Evolutionary conservation across 2,329 filamentous ascomycete species (phyloP).

Genomic region (Proliferodiscus dingleyae): DNA sequence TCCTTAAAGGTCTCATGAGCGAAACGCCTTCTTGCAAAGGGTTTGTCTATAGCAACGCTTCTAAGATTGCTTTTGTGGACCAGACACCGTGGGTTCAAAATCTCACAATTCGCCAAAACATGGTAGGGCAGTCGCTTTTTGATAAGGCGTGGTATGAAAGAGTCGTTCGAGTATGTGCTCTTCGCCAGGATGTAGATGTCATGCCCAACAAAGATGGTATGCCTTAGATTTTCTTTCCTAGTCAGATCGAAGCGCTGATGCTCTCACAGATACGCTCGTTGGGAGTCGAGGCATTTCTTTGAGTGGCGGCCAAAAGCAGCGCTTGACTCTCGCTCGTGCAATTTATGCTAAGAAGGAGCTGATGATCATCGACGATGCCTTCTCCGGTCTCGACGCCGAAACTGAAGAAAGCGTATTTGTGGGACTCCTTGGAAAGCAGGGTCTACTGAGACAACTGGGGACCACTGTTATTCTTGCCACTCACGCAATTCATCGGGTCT

Average conservation of each 20-base stretch:
- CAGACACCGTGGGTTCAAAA: conserved; percentile 44
- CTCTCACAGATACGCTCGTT: not conserved
- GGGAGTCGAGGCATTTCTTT: conserved; percentile 28
- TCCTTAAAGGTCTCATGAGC: conserved; percentile 29
- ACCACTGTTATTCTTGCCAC: conserved; percentile 37
- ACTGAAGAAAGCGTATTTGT: conserved; percentile 23
- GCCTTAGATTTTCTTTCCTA: not conserved
- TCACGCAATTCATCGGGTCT: conserved; percentile 22
- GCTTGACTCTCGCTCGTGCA: conserved; percentile 56
- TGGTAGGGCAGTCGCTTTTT: conserved; percentile 36
- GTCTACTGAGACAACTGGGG: conserved; percentile 20
- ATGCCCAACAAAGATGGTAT: conserved; percentile 26
- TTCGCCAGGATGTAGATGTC: conserved; percentile 49
- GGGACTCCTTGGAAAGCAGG: conserved; percentile 16
- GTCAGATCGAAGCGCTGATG: conserved; percentile 18
- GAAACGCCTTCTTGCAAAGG: conserved; percentile 24
- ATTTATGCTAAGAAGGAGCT: conserved; percentile 32
- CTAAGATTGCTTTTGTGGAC: conserved; percentile 37
- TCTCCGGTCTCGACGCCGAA: conserved; percentile 26
- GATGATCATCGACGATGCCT: conserved; percentile 28
- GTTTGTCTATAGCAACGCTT: conserved; percentile 18
- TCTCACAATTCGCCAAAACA: conserved; percentile 36
- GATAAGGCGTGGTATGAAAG: conserved; percentile 56
- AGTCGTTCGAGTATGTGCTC: conserved; percentile 60
- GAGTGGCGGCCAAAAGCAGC: conserved; percentile 37